These are phyloP conservation scores for Cystobasidium sp. DNA, from an alignment of 1,284 basidiomycete species.

Conservation along the genomic window DNA sequence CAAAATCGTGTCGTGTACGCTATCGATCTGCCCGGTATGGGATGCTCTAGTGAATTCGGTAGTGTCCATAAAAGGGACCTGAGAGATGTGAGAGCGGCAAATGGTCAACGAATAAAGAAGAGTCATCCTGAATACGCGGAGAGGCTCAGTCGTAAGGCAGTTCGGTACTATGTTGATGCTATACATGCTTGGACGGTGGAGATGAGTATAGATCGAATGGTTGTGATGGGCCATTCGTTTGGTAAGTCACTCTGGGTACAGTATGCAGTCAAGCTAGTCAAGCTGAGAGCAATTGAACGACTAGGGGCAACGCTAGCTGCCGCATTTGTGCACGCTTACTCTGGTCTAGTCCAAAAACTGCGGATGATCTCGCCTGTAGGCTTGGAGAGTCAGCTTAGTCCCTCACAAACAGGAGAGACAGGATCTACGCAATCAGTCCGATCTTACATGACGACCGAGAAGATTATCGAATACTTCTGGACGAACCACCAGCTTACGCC, in stretches of 20 bases:
- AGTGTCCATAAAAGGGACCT: not conserved
- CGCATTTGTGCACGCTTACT: not conserved
- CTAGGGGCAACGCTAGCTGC: slow-evolving; percentile 11
- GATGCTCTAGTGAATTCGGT: not conserved
- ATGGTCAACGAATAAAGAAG: not conserved
- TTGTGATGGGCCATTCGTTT: slow-evolving; percentile 14
- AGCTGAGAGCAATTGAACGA: not conserved
- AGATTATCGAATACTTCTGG: slow-evolving; percentile 1
- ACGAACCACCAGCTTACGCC: slow-evolving; percentile 14
- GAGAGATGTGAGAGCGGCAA: not conserved
- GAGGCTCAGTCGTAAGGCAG: not conserved
- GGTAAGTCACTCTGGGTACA: not conserved
- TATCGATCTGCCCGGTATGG: slow-evolving; percentile 15
- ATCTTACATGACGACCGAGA: not conserved
- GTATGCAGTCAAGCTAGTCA: not conserved
- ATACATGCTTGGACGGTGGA: slow-evolving; percentile 1
- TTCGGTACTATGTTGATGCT: slow-evolving; percentile 5
- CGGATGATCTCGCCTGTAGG: slow-evolving; percentile 12
- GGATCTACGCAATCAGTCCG: not conserved
- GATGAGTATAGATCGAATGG: not conserved
- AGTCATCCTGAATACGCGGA: not conserved
- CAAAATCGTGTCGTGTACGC: not conserved
- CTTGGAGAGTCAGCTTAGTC: not conserved
- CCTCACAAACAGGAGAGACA: not conserved
- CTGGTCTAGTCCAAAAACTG: not conserved